phyloP scores from a whole-genome alignment of 2,329 filamentous ascomycete species.

The Pseudopyrenochaeta lycopersici region DNA sequence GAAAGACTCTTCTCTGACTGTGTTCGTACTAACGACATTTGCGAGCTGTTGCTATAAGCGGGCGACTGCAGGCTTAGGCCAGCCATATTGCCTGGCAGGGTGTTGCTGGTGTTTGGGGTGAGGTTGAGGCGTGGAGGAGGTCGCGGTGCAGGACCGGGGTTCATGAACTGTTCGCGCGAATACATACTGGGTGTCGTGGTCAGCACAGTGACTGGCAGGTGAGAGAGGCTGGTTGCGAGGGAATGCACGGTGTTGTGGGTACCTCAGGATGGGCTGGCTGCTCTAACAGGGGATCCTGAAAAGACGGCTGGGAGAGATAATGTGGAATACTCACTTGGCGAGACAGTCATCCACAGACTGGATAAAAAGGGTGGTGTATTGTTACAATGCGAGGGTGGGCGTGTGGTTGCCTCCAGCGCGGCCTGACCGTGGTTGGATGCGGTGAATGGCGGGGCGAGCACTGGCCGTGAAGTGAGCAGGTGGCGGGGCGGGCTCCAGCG shows the following conservation, averaged over 20 bases:
- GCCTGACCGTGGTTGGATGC: constrained; percentile 20
- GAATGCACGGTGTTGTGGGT: constrained; percentile 3
- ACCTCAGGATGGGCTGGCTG: background rate
- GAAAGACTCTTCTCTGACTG: constrained; percentile 53
- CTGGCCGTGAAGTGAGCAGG: constrained; percentile 18
- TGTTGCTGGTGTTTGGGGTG: constrained; percentile 74
- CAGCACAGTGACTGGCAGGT: constrained; percentile 11
- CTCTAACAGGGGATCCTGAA: background rate
- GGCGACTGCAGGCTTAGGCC: constrained; percentile 78
- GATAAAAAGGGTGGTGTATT: constrained; percentile 9
- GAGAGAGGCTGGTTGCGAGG: background rate
- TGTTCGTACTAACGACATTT: constrained; percentile 51
- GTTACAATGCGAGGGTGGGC: constrained; percentile 17
- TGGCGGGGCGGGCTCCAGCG: constrained; percentile 4
- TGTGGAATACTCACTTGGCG: constrained; percentile 34
- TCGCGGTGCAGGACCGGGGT: constrained; percentile 91
- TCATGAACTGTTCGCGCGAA: constrained; percentile 82
- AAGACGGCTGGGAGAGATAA: constrained; percentile 4
- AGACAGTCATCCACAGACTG: constrained; percentile 28
- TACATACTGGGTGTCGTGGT: constrained; percentile 61
- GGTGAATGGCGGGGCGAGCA: constrained; percentile 42
- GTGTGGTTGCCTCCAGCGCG: constrained; percentile 15
- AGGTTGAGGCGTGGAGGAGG: constrained; percentile 86
- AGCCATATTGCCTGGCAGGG: constrained; percentile 77
- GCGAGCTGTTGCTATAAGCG: constrained; percentile 46